Conservation (phyloP, 305 asterid genomes). For the Fraxinus floribunda region DNA sequence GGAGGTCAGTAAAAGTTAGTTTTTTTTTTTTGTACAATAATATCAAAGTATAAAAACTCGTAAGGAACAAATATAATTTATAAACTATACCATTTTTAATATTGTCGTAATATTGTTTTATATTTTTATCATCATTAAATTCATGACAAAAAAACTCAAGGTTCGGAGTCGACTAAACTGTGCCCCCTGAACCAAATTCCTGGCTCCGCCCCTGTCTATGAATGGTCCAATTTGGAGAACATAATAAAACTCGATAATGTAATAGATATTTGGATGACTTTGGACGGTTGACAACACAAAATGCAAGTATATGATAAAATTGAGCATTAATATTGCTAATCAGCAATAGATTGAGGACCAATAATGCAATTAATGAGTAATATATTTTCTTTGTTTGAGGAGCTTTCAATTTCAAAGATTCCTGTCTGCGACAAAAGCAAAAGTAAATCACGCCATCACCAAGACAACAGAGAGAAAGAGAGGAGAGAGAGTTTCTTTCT, state of each 20-base stretch:
- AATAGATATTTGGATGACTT: not conserved
- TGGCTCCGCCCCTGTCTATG: not conserved
- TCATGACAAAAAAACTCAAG: no score
- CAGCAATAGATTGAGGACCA: not conserved
- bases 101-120: no score
- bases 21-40: no score
- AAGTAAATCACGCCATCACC: constrained; percentile 31
- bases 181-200: no score
- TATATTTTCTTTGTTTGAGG: not conserved
- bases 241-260: not conserved
- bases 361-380: not conserved
- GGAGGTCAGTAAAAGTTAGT: no score
- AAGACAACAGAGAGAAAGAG: not conserved
- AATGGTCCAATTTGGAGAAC: not conserved
- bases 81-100: no score
- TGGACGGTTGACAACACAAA: not conserved
- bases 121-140: no score
- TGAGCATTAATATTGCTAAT: not conserved
- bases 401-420: constrained; percentile 36
- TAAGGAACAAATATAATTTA: no score
- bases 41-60: no score
- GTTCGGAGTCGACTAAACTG: no score
- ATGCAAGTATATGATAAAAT: not conserved
- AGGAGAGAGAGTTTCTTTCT: not conserved
- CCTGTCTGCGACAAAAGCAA: constrained; percentile 43